Conservation (phyloP, 371 early-diverging fungal genomes). For the Rhizomucor miehei region DNA sequence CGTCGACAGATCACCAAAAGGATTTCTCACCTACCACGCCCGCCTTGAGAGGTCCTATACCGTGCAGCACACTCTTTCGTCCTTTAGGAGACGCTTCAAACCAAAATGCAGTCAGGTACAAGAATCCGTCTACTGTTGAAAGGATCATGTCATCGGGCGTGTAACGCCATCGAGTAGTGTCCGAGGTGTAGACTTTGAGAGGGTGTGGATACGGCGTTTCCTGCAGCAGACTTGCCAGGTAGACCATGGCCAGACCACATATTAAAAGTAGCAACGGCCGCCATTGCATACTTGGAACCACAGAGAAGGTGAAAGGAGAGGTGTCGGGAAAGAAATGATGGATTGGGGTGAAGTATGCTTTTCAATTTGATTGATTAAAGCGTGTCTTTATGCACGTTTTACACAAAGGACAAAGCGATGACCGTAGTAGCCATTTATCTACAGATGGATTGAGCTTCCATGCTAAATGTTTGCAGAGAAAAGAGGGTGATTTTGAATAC, state of each 20-base stretch:
- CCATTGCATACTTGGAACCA: conserved; percentile 38
- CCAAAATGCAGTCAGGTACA: conserved; percentile 35
- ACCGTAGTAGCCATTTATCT: too few species aligned
- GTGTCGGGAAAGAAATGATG: too few species aligned
- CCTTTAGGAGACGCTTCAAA: conserved; percentile 8
- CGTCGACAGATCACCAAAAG: neutral
- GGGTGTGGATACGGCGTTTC: conserved; percentile 43
- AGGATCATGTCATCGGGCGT: conserved; percentile 18
- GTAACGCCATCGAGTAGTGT: conserved; percentile 8
- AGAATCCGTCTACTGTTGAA: conserved; percentile 19
- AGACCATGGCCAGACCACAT: conserved; percentile 31
- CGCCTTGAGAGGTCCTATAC: conserved; percentile 18
- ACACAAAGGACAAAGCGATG: too few species aligned
- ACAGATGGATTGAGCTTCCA: too few species aligned
- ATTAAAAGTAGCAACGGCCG: conserved; percentile 32
- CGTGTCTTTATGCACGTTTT: too few species aligned
- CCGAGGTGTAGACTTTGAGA: conserved; percentile 18
- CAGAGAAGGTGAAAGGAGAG: too few species aligned
- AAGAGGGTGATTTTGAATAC: too few species aligned
- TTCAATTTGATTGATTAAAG: too few species aligned
- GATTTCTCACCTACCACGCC: conserved; percentile 13
- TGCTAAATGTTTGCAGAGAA: too few species aligned
- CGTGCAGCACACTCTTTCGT: conserved; percentile 3
- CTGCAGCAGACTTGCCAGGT: conserved; percentile 33
- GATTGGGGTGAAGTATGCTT: too few species aligned